Percentiles rank a stretch among this genome's conserved stretches.
These are phyloP conservation scores for Claviceps sp. DNA, from an alignment of 2,329 filamentous ascomycete genomes.

Conservation along the genomic window DNA sequence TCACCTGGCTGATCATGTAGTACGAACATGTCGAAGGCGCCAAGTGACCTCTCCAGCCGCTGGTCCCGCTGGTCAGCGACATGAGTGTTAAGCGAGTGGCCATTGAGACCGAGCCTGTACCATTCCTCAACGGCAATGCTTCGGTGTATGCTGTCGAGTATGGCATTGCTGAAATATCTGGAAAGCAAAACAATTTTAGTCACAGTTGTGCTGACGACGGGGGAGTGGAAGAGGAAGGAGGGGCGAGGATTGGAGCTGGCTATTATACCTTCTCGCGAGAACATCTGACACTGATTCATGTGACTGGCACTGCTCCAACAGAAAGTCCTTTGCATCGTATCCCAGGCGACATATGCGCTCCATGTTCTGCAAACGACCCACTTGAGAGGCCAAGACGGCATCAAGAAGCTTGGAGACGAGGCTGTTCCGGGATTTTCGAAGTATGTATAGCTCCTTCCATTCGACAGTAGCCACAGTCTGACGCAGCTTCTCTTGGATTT, in stretches of 20 bases:
- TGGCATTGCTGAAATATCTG: slow-evolving; percentile 62
- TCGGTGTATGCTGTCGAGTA: slow-evolving; percentile 70
- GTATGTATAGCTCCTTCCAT: slow-evolving; percentile 61
- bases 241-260: neutral
- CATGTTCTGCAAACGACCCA: slow-evolving; percentile 54
- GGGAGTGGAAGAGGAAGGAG: neutral
- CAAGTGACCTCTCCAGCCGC: slow-evolving; percentile 58
- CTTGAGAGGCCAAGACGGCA: slow-evolving; percentile 55
- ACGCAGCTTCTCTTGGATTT: slow-evolving; percentile 41
- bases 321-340: slow-evolving; percentile 78
- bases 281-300: slow-evolving; percentile 54
- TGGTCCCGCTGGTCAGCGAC: slow-evolving; percentile 26
- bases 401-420: slow-evolving; percentile 45
- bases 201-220: neutral
- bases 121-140: slow-evolving; percentile 67
- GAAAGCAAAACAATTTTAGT: slow-evolving; percentile 5
- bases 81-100: slow-evolving; percentile 8
- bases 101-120: slow-evolving; percentile 29
- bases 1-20: slow-evolving; percentile 61
- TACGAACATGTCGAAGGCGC: slow-evolving; percentile 82
- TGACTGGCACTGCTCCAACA: slow-evolving; percentile 51
- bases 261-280: slow-evolving; percentile 52
- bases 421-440: slow-evolving; percentile 39
- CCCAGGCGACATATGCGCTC: slow-evolving; percentile 58
- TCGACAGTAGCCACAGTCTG: slow-evolving; percentile 41